Base-by-base conservation (phyloP, 345 rosid species). In the Lepidium sativum region DNA sequence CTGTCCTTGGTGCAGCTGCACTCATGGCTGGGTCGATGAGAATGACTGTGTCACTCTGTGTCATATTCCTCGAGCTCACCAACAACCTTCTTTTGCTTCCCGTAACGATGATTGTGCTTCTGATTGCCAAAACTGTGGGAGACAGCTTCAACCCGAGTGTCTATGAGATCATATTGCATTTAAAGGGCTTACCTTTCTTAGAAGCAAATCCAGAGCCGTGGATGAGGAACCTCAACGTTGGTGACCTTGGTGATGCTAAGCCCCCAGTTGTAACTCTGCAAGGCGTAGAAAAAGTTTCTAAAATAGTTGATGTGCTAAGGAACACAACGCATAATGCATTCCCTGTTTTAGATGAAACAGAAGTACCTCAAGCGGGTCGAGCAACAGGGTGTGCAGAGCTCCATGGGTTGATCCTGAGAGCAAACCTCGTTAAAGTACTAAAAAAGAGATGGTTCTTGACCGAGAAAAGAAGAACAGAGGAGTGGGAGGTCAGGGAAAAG, bases 11-110 rank as follows among this genome's bases (percentile, higher is more conserved):
- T 10, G 97, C 97, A 52, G 98, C 97, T 49, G 84, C 97, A 18
- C 86, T 92, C n/a, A 87, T 92, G 95, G 86, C 89, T 53, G 98
- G 98, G 2, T 87, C 98, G 0, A 92, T 92, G 98, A 87, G 98
- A 71, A 92, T 89, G 98, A 92, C 98, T 0, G 98, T 92, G 13
- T 92, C 98, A 6, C 86, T 92, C 34, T 89, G 98, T 64, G 89
- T 92, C 21, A 92, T 92, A 68, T 87, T 92, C 69, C 97, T 92
- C 1, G 98, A 92, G 69, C 89, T 92, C 39, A 89, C 98, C 57
- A 92, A 92, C 87, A 89, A 92, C 71, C 95, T 92, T 41, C 80
- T 81, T 4, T 65, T 92, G 70, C 82, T 92, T 15, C 98, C 98
- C 9, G 79, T 87, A 6, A 87, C 94, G 5, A 92, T 92, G 98